Evolutionary conservation across 495 filamentous ascomycete genomes (phyloP), one percentile per base, ranked within the genome.

Genomic region (Filosporella fistucella): DNA sequence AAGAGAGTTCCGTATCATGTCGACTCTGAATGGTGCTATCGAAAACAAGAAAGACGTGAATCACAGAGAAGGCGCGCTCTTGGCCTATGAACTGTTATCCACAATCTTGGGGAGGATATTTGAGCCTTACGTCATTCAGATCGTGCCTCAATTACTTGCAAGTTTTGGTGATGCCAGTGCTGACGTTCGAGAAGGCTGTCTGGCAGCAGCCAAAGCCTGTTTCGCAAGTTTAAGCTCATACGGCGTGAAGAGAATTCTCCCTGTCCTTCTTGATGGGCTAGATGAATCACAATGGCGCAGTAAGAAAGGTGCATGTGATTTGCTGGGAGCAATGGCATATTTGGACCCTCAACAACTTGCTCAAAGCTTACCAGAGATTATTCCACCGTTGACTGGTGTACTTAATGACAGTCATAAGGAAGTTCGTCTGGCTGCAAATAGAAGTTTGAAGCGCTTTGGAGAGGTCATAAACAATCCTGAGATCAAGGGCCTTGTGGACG

Each of bases 391-490:
- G 46, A 97, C 93, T 0, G 77, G 83, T 32, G 93, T 97, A 1
- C 72, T 98, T 34, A 98, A 95, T 55, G 93, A 97, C 67, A 96
- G 89, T 42, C 93, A 98, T 67, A 98, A 97, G 66, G 93, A 98
- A 59, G 93, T 98, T 11, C 78, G 93, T 47, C 68, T 76, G 20
- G 89, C 91, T 9, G 93, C 94, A 4, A 98, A 98, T 63, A 82
- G 91, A 56, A 95, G 88, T 68, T 76, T 98, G 62, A 91, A 98
- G 69, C 84, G 93, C 17, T 98, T 98, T 66, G 93, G 93, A 39
- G 93, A 98, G 54, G 94, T 98, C 49, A 97, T 98, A 66, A 93
- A 80, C 68, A 97, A 97, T 63, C 93, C 93, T 10, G 93, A 98
- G 63, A 86, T 98, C 55, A 95, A 95, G 74, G 75, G 81, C 50